A percentile compares a stretch with the other conserved stretches of the same genome.
Evolutionary conservation across 371 early-diverging fungal genomes (phyloP).

Genomic region (Smittium culicis): DNA sequence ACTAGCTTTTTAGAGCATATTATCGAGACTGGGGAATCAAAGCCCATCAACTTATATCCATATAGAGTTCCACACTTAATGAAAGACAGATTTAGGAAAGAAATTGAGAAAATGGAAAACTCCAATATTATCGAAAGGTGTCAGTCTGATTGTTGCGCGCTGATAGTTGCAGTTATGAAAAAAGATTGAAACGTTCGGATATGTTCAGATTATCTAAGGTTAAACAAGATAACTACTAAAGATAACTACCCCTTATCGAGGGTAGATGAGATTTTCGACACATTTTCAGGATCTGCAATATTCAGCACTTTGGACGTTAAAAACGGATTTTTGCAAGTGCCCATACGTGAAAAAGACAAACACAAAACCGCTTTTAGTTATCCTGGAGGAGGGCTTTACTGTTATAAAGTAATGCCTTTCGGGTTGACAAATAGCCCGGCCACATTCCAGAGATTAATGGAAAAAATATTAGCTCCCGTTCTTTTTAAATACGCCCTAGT

Average conservation of each 20-base stretch:
- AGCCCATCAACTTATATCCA: not conserved
- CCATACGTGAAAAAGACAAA: not conserved
- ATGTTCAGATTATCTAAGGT: conserved; percentile 33
- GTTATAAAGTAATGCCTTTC: conserved; percentile 13
- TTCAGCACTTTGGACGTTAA: not conserved
- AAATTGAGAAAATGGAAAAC: conserved; percentile 1
- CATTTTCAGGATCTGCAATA: not conserved
- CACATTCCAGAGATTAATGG: conserved; percentile 3
- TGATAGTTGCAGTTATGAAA: conserved; percentile 27
- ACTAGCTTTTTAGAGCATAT: not conserved
- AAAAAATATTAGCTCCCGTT: conserved; percentile 3
- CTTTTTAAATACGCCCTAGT: not conserved
- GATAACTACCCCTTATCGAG: conserved; percentile 25
- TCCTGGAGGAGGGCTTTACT: not conserved
- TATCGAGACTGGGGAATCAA: not conserved
- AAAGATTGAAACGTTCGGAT: conserved; percentile 35
- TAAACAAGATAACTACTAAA: conserved; percentile 33
- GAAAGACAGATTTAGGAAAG: not conserved
- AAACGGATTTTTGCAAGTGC: conserved; percentile 2
- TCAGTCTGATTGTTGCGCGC: conserved; percentile 2
- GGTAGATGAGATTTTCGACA: conserved; percentile 27
- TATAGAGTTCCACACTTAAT: not conserved
- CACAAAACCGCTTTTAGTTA: conserved; percentile 4
- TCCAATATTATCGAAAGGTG: not conserved
- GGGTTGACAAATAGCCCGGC: conserved; percentile 7